Conservation (phyloP, 805 yeast genomes). For the Ogataea degrootiae region DNA sequence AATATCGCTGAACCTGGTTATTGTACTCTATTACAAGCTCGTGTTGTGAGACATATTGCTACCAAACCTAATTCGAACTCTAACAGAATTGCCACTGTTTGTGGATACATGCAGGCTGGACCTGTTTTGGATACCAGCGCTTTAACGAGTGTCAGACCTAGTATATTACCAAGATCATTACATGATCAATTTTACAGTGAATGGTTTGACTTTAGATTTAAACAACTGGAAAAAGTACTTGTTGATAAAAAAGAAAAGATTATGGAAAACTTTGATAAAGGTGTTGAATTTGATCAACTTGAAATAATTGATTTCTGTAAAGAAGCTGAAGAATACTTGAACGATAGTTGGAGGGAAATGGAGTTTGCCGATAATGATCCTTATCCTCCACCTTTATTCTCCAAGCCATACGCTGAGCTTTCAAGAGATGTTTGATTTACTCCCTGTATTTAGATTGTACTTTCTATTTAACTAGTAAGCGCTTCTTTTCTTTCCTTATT, state of each 20-base stretch:
- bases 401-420: slow-evolving; percentile 20
- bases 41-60: slow-evolving; percentile 44
- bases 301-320: slow-evolving; percentile 25
- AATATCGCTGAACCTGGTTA: slow-evolving; percentile 42
- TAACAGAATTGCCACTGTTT: slow-evolving; percentile 32
- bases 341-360: slow-evolving; percentile 30
- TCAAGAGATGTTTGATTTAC: not conserved
- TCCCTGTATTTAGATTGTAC: no score
- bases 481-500: no score
- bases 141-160: slow-evolving; percentile 32
- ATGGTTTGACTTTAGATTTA: slow-evolving; percentile 31
- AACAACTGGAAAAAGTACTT: slow-evolving; percentile 26
- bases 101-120: slow-evolving; percentile 28
- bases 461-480: no score
- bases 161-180: slow-evolving; percentile 31
- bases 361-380: slow-evolving; percentile 29
- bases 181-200: slow-evolving; percentile 32
- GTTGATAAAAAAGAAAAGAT: slow-evolving; percentile 16
- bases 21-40: slow-evolving; percentile 43
- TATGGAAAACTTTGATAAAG: slow-evolving; percentile 12
- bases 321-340: slow-evolving; percentile 26
- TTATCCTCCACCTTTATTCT: slow-evolving; percentile 26
- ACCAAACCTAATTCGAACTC: slow-evolving; percentile 37
- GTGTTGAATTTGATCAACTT: slow-evolving; percentile 27
- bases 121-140: slow-evolving; percentile 30